These are phyloP conservation scores for Fusarium devonianum DNA, from an alignment of 2,329 filamentous ascomycete genomes.

Conservation along the genomic window DNA sequence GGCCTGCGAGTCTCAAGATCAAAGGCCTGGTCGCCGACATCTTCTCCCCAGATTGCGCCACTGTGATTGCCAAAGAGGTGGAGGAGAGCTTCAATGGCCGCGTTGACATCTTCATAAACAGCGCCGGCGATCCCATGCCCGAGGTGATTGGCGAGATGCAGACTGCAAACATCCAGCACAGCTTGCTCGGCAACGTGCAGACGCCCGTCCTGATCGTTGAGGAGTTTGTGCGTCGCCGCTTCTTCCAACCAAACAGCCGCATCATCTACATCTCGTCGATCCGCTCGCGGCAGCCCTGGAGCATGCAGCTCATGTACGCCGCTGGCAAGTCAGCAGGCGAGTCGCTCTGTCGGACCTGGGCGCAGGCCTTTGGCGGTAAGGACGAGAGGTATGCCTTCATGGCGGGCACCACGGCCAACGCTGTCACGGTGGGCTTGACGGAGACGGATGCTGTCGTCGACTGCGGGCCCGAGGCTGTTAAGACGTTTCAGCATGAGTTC, in stretches of 20 bases:
- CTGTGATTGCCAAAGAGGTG: slow-evolving; percentile 40
- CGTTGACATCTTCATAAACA: slow-evolving; percentile 48
- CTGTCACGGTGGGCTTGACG: slow-evolving; percentile 44
- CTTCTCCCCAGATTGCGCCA: slow-evolving; percentile 39
- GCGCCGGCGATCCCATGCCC: slow-evolving; percentile 42
- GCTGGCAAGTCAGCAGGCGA: slow-evolving; percentile 47
- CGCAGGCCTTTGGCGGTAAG: slow-evolving; percentile 46
- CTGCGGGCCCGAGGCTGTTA: slow-evolving; percentile 43
- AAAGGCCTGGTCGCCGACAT: slow-evolving; percentile 43
- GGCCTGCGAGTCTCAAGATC: slow-evolving; percentile 30
- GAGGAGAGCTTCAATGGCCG: slow-evolving; percentile 30
- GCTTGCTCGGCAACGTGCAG: slow-evolving; percentile 47
- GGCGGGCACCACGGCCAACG: slow-evolving; percentile 47
- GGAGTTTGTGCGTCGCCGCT: slow-evolving; percentile 42
- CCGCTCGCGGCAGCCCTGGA: slow-evolving; percentile 45
- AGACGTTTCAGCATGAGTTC: slow-evolving; percentile 45
- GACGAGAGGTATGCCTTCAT: slow-evolving; percentile 47
- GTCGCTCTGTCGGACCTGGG: slow-evolving; percentile 48
- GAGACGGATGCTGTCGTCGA: slow-evolving; percentile 46
- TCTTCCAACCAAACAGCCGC: slow-evolving; percentile 45
- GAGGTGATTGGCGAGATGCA: slow-evolving; percentile 42
- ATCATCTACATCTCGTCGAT: slow-evolving; percentile 49
- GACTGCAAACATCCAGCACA: slow-evolving; percentile 40
- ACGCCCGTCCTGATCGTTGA: slow-evolving; percentile 48
- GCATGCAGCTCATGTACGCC: slow-evolving; percentile 45